Conservation (phyloP, 192 early-diverging fungal genomes). For the Mortierella hygrophila region DNA sequence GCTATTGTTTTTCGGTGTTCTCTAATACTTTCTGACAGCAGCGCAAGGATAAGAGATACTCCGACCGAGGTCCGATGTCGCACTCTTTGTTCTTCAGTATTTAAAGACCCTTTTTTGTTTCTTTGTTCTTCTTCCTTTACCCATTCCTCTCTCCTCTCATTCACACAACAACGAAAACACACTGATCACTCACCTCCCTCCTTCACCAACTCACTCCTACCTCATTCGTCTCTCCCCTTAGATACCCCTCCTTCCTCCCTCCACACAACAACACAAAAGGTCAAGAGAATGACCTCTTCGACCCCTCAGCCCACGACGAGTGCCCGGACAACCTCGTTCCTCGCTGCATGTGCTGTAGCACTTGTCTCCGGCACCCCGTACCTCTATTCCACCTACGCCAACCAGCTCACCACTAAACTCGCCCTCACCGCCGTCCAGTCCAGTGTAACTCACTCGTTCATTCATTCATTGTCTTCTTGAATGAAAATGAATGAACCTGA, state of each 20-base stretch:
- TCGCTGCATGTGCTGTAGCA: constrained; percentile 45
- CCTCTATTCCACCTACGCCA: constrained; percentile 52
- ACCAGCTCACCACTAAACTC: constrained; percentile 49
- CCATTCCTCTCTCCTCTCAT: background rate
- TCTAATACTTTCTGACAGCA: no score
- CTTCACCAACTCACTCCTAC: background rate
- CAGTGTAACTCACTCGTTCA: constrained; percentile 15
- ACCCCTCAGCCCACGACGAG: background rate
- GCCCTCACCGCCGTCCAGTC: constrained; percentile 46
- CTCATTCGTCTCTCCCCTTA: background rate
- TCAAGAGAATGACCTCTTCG: background rate
- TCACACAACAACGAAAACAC: background rate
- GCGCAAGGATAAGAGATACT: background rate
- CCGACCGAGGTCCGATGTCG: background rate
- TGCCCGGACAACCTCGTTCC: constrained; percentile 33
- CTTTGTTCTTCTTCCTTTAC: background rate
- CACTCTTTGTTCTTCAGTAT: background rate
- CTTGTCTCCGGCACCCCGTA: constrained; percentile 53
- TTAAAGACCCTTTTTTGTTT: background rate
- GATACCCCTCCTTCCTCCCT: background rate
- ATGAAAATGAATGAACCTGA: background rate
- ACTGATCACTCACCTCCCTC: background rate
- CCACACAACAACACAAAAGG: no score
- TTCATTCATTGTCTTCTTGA: background rate
- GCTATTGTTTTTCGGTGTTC: no score